Evolutionary conservation across 768 basidiomycete genomes (phyloP), one percentile per base, ranked within the genome.

Genomic region (Hypholoma fasciculare): DNA sequence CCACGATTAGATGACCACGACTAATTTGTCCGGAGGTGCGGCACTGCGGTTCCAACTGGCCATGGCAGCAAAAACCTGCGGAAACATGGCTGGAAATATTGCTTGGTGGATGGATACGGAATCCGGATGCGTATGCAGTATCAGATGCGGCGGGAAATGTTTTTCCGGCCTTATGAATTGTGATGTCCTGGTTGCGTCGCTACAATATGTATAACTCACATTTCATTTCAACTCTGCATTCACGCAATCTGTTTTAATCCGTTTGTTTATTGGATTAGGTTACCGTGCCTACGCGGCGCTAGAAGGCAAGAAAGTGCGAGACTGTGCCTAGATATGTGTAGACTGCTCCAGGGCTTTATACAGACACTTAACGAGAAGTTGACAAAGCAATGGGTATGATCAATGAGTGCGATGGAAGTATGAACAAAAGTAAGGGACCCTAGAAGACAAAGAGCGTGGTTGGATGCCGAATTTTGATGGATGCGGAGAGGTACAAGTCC

Each of bases 1-100:
- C 59, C 92, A 95, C 69, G 89, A 93, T 73, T 92, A 34, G 75
- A 81, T 42, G 52, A 42, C 20, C 17, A 19, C 16, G 16, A 17
- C 50, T 30, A 26, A 34, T 20, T 7, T 43, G 12, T 54, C 14
- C 49, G 43, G 47, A 7, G 16, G 23, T n/a, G 13, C 14, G 34
- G 16, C 26, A 20, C n/a, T 30, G 30, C 30, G 30, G 30, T 34
- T 34, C 30, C 30, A 34, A 9, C 30, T 34, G 17, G 44, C 4
- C 19, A 46, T 46, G 11, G 11, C n/a, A 26, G 14, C 26, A 17
- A 7, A 19, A 46, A 46, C 44, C 11, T 19, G 44, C 42, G 42
- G 44, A 17, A 46, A 46, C 14, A 17, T 26, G 19, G n/a, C 44
- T 46, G n/a, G 14, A 17, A 20, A 20, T 26, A 19, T 19, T 46